Conservation (phyloP, 306 rosid species). For the Parietaria judaica region DNA sequence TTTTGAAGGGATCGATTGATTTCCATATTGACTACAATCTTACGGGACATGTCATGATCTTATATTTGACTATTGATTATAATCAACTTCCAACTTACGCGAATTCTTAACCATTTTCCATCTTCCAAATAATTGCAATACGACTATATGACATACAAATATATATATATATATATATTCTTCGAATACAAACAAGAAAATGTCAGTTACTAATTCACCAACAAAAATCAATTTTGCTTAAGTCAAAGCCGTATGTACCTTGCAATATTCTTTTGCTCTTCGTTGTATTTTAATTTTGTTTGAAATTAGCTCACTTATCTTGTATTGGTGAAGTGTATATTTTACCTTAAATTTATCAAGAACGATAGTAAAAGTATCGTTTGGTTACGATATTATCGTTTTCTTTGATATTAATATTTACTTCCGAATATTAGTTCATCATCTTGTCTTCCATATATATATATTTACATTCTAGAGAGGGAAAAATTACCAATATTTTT, state of each 20-base stretch:
- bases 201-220: conserved; percentile 5
- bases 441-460: too few relatives aligned
- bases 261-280: background rate
- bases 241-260: conserved; percentile 3
- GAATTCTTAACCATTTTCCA: conserved; percentile 1
- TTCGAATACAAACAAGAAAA: background rate
- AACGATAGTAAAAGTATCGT: too few relatives aligned
- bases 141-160: conserved; percentile 3
- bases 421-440: too few relatives aligned
- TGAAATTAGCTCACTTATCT: too few relatives aligned
- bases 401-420: too few relatives aligned
- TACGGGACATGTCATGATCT: conserved; percentile 23
- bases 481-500: too few relatives aligned
- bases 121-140: background rate
- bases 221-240: background rate
- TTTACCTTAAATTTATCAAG: background rate
- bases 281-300: background rate
- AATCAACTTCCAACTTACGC: conserved; percentile 23
- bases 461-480: too few relatives aligned
- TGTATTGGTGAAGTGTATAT: background rate
- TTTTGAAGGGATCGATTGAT: conserved; percentile 15
- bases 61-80: conserved; percentile 22
- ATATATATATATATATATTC: background rate
- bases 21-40: conserved; percentile 12
- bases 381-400: too few relatives aligned